Evolutionary conservation across 164 flowering plant genomes (phyloP).

Genomic region (Stephania yunnanensis): DNA sequence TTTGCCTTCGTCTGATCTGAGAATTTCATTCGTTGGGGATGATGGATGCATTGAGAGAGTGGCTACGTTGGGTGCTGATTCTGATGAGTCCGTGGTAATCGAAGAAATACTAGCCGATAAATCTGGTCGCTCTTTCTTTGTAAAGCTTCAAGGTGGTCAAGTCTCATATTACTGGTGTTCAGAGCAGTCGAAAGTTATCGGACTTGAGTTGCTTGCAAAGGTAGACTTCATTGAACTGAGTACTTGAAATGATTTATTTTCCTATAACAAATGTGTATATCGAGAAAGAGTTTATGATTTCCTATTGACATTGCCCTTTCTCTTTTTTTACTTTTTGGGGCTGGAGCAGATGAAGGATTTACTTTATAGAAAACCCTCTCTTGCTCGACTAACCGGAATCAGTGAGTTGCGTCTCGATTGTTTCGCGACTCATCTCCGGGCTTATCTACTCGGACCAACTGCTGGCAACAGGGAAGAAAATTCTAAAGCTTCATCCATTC

Average conservation of each 20-base stretch:
- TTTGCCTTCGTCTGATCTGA: conserved; percentile 83
- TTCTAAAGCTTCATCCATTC: conserved; percentile 14
- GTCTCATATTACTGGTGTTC: conserved; percentile 82
- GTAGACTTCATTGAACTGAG: conserved; percentile 24
- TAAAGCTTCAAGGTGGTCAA: conserved; percentile 37
- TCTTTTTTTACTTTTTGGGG: not conserved
- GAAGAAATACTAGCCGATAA: conserved; percentile 63
- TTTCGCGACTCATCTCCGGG: conserved; percentile 76
- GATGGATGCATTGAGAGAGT: conserved; percentile 13
- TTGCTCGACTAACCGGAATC: conserved; percentile 81
- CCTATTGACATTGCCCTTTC: not conserved
- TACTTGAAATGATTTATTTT: not conserved
- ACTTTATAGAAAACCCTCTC: conserved; percentile 55
- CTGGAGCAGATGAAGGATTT: conserved; percentile 74
- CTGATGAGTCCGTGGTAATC: conserved; percentile 38
- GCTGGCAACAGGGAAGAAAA: conserved; percentile 21
- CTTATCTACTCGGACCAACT: conserved; percentile 55
- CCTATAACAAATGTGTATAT: no score
- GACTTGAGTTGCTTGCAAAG: conserved; percentile 71
- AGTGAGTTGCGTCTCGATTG: conserved; percentile 69
- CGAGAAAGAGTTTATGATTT: not conserved
- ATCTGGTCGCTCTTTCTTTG: conserved; percentile 71
- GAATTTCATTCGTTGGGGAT: conserved; percentile 75
- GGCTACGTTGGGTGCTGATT: conserved; percentile 6
- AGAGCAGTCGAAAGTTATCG: conserved; percentile 68